Evolutionary conservation across 495 filamentous ascomycete genomes (phyloP), one percentile per base, ranked within the genome.

Genomic region (Recurvomyces mirabilis): DNA sequence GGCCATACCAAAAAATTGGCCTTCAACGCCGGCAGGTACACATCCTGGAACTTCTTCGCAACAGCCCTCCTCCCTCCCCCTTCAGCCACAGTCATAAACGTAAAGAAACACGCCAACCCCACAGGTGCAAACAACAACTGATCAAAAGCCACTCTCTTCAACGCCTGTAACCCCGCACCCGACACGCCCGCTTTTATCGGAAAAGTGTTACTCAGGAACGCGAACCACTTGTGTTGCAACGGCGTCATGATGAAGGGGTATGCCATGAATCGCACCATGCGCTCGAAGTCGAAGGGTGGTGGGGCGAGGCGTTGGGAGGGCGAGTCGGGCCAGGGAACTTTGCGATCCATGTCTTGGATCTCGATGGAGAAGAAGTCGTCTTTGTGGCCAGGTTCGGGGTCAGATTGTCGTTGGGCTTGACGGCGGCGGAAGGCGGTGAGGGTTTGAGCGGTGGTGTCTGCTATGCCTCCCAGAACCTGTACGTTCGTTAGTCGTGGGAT

Each of bases 1-100:
- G 93, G 93, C 93, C 93, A 99, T 7, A 99, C 72, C 60, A 94
- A 74, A 54, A 79, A 99, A 61, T 96, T 96, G 37, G 93, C 93
- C 69, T 95, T 94, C 48, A 98, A 68, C 13, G 89, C 85, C 19
- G 91, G 86, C 52, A 93, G 55, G 61, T 94, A 99, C 53, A 94
- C 88, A 56, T 94, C 85, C 54, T 82, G 75, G 57, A 99, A 79
- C 65, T 99, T 99, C 46, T 82, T 71, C 30, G 68, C 65, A 22
- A 99, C 74, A 3, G 81, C 87, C 51, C 83, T 71, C 58, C 71
- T 74, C 17, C 87, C 87, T 26, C 93, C 91, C 21, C 93, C 93
- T 63, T 99, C 93, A 11, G 93, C 85, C 25, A 96, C 62, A 0
- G 91, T 95, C 88, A 99, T 95, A 62, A 81, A 91, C 0, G 82